Percentiles rank a stretch among this genome's conserved stretches.
These are phyloP conservation scores for Piper longum DNA, from an alignment of 164 flowering plant species.

Conservation along the genomic window DNA sequence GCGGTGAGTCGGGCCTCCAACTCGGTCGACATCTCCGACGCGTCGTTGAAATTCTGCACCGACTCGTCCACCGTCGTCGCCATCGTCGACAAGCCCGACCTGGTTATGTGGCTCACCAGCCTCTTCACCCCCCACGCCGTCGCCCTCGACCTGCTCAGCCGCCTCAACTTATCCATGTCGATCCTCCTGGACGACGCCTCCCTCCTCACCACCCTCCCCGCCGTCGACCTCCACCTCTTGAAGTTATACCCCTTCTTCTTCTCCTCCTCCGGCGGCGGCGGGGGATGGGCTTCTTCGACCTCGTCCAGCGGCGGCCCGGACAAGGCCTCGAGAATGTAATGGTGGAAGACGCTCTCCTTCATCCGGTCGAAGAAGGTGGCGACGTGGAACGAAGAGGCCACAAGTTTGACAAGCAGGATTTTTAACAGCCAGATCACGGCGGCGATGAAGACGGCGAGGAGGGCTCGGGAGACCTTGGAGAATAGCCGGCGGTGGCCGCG, in stretches of 20 bases:
- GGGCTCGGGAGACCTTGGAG: conserved; percentile 33
- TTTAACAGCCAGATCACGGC: conserved; percentile 54
- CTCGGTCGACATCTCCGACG: conserved; percentile 36
- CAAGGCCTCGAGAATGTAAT: conserved; percentile 54
- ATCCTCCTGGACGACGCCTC: conserved; percentile 7
- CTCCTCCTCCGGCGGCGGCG: no score
- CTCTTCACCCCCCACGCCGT: conserved; percentile 82
- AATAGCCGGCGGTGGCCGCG: conserved; percentile 16
- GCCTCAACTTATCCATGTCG: conserved; percentile 52
- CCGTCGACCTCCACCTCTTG: conserved; percentile 14
- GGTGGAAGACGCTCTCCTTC: conserved; percentile 67
- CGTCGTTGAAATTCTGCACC: conserved; percentile 33
- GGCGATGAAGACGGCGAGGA: conserved; percentile 41
- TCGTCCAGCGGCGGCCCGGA: conserved; percentile 62
- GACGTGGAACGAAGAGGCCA: conserved; percentile 39
- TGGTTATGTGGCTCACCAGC: conserved; percentile 26
- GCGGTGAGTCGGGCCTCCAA: no score
- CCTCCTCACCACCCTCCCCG: conserved; percentile 29
- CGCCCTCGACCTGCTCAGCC: conserved; percentile 45
- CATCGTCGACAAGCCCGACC: conserved; percentile 19
- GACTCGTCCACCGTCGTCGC: conserved; percentile 27
- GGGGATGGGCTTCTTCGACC: neutral
- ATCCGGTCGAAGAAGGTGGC: conserved; percentile 47
- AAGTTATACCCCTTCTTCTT: neutral
- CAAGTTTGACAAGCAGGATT: conserved; percentile 40